Base-by-base conservation (phyloP, 176 grass and related monocot species). In the Triticum turgidum region DNA sequence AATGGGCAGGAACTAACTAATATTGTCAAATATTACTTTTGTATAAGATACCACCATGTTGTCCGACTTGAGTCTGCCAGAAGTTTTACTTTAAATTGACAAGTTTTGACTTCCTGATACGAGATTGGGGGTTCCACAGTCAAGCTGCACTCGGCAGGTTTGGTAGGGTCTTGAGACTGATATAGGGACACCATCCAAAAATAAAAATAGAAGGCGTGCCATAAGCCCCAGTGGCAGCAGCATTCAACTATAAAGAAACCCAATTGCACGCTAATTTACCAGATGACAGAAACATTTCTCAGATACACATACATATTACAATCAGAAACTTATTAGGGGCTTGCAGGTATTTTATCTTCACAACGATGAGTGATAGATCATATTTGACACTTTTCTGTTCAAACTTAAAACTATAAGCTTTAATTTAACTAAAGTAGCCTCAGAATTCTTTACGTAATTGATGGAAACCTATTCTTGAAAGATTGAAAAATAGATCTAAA, bases 141-240 rank as follows among this genome's bases (percentile, higher is more conserved):
- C 85, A 90, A 84, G 75, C 17, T 79, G 73, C 9, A 76, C 6
- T 35, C 14, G 33, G 65, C 33, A 83, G 24, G 24, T 77, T 68
- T 76, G 13, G 34, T 68, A 67, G 61, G 44, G 32, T 80, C 61
- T 58, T 89, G 25, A 75, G 68, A 73, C 6, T 11, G 33, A 63
- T 84, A 56, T 82, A 42, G 20, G 34, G n/a, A 68, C 21, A 47
- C 6, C 47, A 76, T 49, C 18, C 27, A 83, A 14, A 86, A 69
- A 22, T 37, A 69, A 81, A 51, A 77, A 63, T 20, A 29, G 8
- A 37, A 80, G 58, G 45, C 6, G 44, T 39, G 67, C 29, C 70
- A 77, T 72, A 64, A 82, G 14, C n/a, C 61, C 45, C 76, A 85
- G 25, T 58, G 24, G 12, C 18, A 58, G 2, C 45, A 83, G 35